Percentiles rank a stretch among this genome's conserved stretches.
Conservation (phyloP, 2,329 filamentous ascomycete genomes). For the Fusarium keratoplasticum region DNA sequence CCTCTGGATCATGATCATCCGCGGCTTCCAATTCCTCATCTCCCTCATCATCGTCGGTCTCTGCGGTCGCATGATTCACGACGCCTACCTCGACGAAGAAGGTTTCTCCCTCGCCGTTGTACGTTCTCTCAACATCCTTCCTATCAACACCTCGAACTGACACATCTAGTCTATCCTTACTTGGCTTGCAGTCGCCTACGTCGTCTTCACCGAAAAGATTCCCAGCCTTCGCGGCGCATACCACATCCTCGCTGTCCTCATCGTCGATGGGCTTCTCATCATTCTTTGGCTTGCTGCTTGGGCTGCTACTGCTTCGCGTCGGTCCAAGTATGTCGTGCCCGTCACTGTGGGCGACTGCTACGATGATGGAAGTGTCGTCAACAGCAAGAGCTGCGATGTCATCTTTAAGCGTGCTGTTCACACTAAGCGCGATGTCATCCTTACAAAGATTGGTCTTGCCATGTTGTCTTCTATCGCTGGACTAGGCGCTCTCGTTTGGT, state of each 20-base stretch:
- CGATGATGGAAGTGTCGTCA: slow-evolving; percentile 54
- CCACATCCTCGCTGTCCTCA: slow-evolving; percentile 58
- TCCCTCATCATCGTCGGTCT: slow-evolving; percentile 58
- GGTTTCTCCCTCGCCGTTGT: slow-evolving; percentile 37
- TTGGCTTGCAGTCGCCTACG: slow-evolving; percentile 58
- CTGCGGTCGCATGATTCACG: slow-evolving; percentile 53
- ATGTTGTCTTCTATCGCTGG: slow-evolving; percentile 56
- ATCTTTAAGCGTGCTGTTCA: slow-evolving; percentile 26
- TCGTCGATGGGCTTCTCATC: slow-evolving; percentile 57
- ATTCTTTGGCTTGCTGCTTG: slow-evolving; percentile 62
- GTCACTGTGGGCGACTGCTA: slow-evolving; percentile 47
- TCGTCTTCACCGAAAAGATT: slow-evolving; percentile 55
- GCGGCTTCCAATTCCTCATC: slow-evolving; percentile 55
- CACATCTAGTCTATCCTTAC: slow-evolving; percentile 56
- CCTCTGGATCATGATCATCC: slow-evolving; percentile 56
- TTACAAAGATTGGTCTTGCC: slow-evolving; percentile 50
- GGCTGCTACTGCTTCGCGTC: slow-evolving; percentile 54
- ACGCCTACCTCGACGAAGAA: slow-evolving; percentile 35
- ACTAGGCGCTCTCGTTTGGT: slow-evolving; percentile 58
- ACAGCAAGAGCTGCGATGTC: slow-evolving; percentile 52
- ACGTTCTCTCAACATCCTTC: neutral
- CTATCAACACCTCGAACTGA: neutral
- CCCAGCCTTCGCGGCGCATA: slow-evolving; percentile 50
- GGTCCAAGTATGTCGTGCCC: slow-evolving; percentile 51
- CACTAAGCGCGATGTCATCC: slow-evolving; percentile 46